phyloP scores from a whole-genome alignment of 2,329 filamentous ascomycete genomes.

The Paecilomyces dactylethromorphus region DNA sequence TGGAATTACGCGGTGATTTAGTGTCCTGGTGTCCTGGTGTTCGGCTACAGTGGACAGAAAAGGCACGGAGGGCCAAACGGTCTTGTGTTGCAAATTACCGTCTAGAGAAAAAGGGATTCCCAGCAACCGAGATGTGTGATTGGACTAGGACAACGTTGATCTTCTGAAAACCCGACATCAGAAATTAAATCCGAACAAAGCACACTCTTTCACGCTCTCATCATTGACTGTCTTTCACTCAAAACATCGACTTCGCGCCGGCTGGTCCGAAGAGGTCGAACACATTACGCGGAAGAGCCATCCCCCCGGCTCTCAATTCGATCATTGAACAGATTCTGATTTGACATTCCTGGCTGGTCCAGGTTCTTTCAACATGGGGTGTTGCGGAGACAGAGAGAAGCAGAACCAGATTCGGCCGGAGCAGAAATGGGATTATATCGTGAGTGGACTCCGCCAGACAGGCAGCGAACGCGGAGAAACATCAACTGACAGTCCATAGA shows the following conservation, averaged over 20 bases:
- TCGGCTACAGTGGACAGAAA: neutral
- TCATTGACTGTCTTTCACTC: neutral
- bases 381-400: conserved; percentile 55
- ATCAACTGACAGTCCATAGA: conserved; percentile 32
- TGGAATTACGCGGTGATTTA: neutral
- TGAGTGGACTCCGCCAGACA: conserved; percentile 37
- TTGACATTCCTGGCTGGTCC: conserved; percentile 20
- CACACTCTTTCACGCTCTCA: neutral
- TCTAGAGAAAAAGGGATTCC: neutral
- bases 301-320: neutral
- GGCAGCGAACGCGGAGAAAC: neutral
- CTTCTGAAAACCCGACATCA: neutral
- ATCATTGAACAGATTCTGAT: neutral
- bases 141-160: neutral
- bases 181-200: neutral
- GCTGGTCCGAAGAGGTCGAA: neutral
- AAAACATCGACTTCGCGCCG: neutral
- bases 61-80: neutral
- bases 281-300: neutral
- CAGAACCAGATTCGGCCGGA: conserved; percentile 64
- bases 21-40: neutral
- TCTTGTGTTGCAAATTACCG: neutral
- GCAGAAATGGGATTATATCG: conserved; percentile 93
- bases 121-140: neutral
- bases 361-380: conserved; percentile 50